Percentiles rank a stretch among this genome's conserved stretches.
Evolutionary conservation across 2,329 filamentous ascomycete genomes (phyloP).

Genomic region (Berkeleyomyces basicola): DNA sequence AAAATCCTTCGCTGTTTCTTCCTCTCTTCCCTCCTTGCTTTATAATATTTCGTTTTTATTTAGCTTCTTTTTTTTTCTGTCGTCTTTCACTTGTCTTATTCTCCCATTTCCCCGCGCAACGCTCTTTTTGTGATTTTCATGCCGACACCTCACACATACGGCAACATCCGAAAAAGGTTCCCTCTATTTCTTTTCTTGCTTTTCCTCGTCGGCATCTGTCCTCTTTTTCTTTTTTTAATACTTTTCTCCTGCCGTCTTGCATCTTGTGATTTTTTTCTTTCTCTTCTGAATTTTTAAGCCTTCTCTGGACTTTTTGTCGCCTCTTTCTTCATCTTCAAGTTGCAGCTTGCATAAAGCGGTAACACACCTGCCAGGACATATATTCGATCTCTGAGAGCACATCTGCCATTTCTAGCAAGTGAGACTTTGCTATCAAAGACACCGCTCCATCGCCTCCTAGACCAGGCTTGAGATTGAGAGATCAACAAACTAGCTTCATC

Average conservation of each 20-base stretch:
- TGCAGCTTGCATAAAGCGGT: slow-evolving; percentile 3
- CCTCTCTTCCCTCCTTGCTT: not conserved
- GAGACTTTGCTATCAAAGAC: slow-evolving; percentile 1
- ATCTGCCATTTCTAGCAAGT: not conserved
- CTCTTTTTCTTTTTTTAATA: not conserved
- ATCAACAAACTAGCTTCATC: not conserved
- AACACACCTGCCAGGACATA: not conserved
- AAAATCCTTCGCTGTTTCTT: not conserved
- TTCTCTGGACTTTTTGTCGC: not conserved
- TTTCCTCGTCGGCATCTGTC: not conserved
- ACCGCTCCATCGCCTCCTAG: not conserved
- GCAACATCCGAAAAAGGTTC: not conserved
- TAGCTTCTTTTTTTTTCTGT: not conserved
- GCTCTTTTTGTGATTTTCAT: not conserved
- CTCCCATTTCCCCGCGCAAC: not conserved
- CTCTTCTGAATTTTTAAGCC: not conserved
- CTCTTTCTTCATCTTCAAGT: not conserved
- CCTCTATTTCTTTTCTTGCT: not conserved
- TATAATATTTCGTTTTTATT: not conserved
- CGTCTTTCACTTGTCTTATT: not conserved
- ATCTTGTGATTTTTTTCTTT: not conserved
- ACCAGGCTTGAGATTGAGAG: not conserved
- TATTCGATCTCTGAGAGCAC: not conserved
- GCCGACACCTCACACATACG: too few species aligned
- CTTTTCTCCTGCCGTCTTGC: not conserved